Base-by-base conservation (phyloP, 768 basidiomycete genomes). In the Trametes coccinea region DNA sequence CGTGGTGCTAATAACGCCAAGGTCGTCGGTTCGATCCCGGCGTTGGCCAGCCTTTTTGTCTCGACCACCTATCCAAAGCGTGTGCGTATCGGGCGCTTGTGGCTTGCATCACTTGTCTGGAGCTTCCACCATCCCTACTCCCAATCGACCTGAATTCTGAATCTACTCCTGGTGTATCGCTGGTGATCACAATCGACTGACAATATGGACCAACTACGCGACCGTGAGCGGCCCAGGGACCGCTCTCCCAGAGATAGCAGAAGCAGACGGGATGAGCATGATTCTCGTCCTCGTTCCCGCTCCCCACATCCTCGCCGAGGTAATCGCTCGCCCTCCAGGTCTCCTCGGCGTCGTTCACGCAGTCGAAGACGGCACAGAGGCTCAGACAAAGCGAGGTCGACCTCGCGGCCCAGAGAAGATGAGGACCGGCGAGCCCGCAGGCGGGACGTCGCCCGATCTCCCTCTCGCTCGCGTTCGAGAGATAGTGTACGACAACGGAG, bases 1-100 rank as follows among this genome's bases (percentile, higher is more conserved):
- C 88, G 88, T 89, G 84, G 87, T 88, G 85, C 87, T 90, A 89
- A 88, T 87, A 56, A 63, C 52, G 59, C 65, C 46, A 58, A 62
- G 65, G 65, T 61, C 62, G 66, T 64, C 62, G 55, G 65, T 66
- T 66, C 65, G 59, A 66, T 47, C 61, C 61, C 55, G 65, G 65
- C 61, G 65, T 63, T 66, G 65, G 65, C 61, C 65, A 66, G 31
- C 10, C 7, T 34, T 51, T 44, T 50, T 33, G 40, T 27, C 11
- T 37, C 34, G 34, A 37, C 11, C 11, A 37, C 34, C 6, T 11
- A 27, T 33, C 29, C 30, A 31, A 11, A 31, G 4, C 13, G 3
- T 4, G 5, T 29, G 29, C 30, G 17, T 11, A 22, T 47, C 17
- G 14, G 48, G 48, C 48, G 48, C 30, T 33, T 22, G n/a, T 27